A percentile compares a stretch with the other conserved stretches of the same genome.
Evolutionary conservation across 106 monocot genomes (phyloP).

Genomic region (Platanthera guangdongensis): DNA sequence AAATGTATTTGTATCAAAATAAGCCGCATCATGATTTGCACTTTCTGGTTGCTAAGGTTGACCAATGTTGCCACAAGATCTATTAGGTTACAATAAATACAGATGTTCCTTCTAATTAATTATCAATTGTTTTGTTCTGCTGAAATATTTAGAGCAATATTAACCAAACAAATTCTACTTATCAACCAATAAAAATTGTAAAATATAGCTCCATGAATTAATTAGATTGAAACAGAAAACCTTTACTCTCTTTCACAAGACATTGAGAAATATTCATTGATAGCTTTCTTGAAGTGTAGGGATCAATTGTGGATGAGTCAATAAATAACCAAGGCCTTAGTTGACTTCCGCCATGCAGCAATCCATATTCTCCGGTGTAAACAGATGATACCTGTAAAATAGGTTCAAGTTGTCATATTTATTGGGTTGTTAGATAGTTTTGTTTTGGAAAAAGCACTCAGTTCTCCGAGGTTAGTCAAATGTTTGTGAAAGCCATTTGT

Average conservation of each 20-base stretch:
- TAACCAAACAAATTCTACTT: neutral
- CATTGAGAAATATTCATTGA: slow-evolving; percentile 45
- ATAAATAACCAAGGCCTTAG: slow-evolving; percentile 85
- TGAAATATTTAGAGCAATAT: neutral
- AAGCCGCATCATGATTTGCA: neutral
- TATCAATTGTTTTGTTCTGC: neutral
- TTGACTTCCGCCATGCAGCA: slow-evolving; percentile 31
- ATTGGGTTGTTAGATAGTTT: neutral
- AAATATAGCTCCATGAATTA: neutral
- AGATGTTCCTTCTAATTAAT: neutral
- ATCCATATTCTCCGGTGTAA: slow-evolving; percentile 71
- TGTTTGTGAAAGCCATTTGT: too few relatives aligned
- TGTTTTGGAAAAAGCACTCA: too few relatives aligned
- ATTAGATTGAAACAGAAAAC: slow-evolving; percentile 16
- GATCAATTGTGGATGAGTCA: slow-evolving; percentile 93
- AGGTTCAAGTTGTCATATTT: slow-evolving; percentile 3
- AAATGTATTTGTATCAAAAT: neutral
- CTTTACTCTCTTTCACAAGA: slow-evolving; percentile 59
- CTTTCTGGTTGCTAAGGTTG: neutral
- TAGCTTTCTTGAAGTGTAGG: slow-evolving; percentile 79
- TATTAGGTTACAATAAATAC: neutral
- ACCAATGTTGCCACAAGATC: neutral
- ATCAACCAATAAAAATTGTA: neutral
- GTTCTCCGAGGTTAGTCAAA: too few relatives aligned
- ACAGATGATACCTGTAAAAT: slow-evolving; percentile 79